phyloP scores from a whole-genome alignment of 495 filamentous ascomycete genomes.

The Podospora comata region DNA sequence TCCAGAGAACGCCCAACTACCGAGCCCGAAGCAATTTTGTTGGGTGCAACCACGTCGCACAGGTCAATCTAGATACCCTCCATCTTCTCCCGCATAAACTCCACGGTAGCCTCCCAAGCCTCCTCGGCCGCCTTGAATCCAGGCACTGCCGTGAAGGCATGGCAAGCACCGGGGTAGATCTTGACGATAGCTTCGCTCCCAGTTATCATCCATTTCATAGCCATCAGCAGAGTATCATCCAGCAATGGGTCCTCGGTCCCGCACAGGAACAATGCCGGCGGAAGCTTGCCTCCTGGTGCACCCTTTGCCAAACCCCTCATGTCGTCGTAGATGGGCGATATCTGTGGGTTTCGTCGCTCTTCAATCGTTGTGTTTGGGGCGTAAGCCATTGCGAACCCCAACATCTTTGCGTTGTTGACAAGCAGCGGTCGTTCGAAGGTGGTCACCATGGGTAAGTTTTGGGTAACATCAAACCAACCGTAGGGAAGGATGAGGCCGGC shows the following conservation, averaged over 20 bases:
- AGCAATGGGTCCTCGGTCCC: conserved; percentile 12
- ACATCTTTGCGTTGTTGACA: conserved; percentile 2
- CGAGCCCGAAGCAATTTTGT: background rate
- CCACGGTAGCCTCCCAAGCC: conserved; percentile 4
- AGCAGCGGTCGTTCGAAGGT: background rate
- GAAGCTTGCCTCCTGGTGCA: background rate
- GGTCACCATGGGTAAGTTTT: background rate
- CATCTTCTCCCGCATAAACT: conserved; percentile 17
- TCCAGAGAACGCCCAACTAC: background rate
- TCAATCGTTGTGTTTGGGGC: conserved; percentile 7
- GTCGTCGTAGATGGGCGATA: conserved; percentile 15
- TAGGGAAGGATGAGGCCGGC: background rate
- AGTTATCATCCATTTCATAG: conserved; percentile 15
- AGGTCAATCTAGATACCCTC: background rate
- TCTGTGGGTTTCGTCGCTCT: conserved; percentile 10
- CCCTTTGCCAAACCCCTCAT: background rate
- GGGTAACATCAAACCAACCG: background rate
- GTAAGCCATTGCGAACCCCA: conserved; percentile 6
- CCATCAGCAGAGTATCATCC: conserved; percentile 15
- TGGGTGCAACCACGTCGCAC: no score
- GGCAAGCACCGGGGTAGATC: conserved; percentile 12
- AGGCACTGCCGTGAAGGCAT: conserved; percentile 15
- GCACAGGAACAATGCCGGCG: conserved; percentile 17
- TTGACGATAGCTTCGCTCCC: conserved; percentile 18
- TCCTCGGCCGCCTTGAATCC: conserved; percentile 10